Conservation (phyloP, 2,329 filamentous ascomycete genomes). For the Cercospora beticola region DNA sequence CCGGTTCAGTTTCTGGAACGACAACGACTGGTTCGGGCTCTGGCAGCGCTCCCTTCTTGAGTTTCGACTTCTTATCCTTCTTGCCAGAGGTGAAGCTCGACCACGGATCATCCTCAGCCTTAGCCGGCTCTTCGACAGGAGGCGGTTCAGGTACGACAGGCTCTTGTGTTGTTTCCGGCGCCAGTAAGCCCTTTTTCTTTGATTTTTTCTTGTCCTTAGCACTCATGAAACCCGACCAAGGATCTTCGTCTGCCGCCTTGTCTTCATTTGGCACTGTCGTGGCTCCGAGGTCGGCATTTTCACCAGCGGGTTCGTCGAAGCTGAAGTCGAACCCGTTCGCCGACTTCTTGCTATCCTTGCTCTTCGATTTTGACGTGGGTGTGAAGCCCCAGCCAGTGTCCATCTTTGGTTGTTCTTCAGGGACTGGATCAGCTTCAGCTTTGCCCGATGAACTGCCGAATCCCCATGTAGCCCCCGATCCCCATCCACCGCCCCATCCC, state of each 20-base stretch:
- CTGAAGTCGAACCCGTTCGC: conserved; percentile 37
- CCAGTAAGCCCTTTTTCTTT: conserved; percentile 28
- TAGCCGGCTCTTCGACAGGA: conserved; percentile 30
- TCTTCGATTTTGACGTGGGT: conserved; percentile 32
- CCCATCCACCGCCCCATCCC: conserved; percentile 39
- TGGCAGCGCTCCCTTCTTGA: conserved; percentile 36
- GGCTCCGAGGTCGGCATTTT: conserved; percentile 24
- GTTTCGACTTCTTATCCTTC: conserved; percentile 49
- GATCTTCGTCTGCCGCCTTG: conserved; percentile 28
- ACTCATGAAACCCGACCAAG: conserved; percentile 31
- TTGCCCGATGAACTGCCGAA: conserved; percentile 29
- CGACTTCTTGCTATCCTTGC: conserved; percentile 38
- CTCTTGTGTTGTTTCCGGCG: conserved; percentile 26
- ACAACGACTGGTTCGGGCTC: conserved; percentile 37
- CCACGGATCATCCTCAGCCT: conserved; percentile 37
- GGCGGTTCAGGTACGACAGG: conserved; percentile 30
- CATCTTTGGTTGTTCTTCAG: conserved; percentile 21
- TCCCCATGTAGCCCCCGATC: conserved; percentile 38
- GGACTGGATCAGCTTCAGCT: conserved; percentile 24
- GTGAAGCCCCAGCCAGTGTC: conserved; percentile 32
- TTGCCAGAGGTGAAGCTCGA: conserved; percentile 29
- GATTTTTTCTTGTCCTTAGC: conserved; percentile 38
- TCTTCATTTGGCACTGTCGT: conserved; percentile 24
- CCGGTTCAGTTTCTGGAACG: conserved; percentile 39
- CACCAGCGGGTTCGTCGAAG: conserved; percentile 27